Evolutionary conservation across 768 basidiomycete species (phyloP), one percentile per base, ranked within the genome.

Genomic region (Amanita rubescens): DNA sequence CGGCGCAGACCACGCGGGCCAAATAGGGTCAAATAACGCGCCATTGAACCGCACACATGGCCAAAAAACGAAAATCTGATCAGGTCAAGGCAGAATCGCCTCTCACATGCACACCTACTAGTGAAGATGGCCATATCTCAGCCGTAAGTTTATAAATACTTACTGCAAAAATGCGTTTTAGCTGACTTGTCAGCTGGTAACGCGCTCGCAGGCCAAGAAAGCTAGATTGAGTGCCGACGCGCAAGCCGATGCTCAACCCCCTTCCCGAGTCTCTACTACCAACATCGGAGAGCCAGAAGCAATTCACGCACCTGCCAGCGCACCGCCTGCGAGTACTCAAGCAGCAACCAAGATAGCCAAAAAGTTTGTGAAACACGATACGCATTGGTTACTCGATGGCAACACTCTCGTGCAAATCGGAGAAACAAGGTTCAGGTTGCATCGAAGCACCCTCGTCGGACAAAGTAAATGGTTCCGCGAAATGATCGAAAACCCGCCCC

Each of bases 331-430:
- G 19, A 6, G 1, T 7, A 15, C 22, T n/a, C 7, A 14, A 8
- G 25, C 12, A 15, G 3, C 47, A 7, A 32, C 32, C 0, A 48
- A n/a, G 24, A 20, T 35, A 15, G 17, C 32, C 14, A 27, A 17
- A 12, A 39, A 27, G 19, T 51, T 20, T 17, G 17, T n/a, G 17
- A 39, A 42, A 34, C 37, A 39, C 12, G 27, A 19, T n/a, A 22
- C 15, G 27, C 57, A 69, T 46, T 73, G 73, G 72, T 57, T 67
- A 22, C 60, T 63, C 19, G 71, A 71, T 51, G 73, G 71, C 1
- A 65, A 64, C 7, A 59, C 71, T 1, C 61, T 71, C 34, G 44
- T 77, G 8, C 64, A 70, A 42, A 55, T 71, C n/a, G 57, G 63
- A n/a, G 58, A 63, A 17, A 65, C 61, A 3, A 60, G 68, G 32